Evolutionary conservation across 129 eudicot genomes (phyloP).

Genomic region (Tagetes patula): DNA sequence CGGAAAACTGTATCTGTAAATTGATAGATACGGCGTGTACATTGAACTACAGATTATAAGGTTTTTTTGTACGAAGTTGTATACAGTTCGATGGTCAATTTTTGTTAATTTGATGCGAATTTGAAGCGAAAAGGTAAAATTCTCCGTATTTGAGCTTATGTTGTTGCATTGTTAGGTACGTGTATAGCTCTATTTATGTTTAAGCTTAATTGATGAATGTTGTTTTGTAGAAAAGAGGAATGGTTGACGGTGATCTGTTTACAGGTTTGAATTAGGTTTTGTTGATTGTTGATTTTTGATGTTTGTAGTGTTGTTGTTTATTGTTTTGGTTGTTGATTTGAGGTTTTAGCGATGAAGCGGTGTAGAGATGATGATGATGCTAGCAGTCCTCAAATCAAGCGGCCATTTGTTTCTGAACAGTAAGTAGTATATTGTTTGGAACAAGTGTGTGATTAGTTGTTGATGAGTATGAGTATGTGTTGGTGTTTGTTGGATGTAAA

Average conservation of each 20-base stretch:
- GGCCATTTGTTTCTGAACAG: constrained; percentile 62
- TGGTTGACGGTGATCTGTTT: constrained; percentile 55
- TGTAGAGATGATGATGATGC: constrained; percentile 65
- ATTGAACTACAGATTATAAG: constrained; percentile 13
- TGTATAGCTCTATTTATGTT: constrained; percentile 24
- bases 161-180: constrained; percentile 27
- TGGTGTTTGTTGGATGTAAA: constrained; percentile 23
- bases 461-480: no score
- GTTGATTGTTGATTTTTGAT: constrained; percentile 23
- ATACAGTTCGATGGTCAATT: constrained; percentile 30
- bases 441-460: constrained; percentile 11
- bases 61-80: constrained; percentile 6
- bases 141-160: constrained; percentile 5
- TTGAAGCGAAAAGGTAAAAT: constrained; percentile 22
- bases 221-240: constrained; percentile 24
- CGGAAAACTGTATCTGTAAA: constrained; percentile 15
- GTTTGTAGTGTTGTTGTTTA: constrained; percentile 31
- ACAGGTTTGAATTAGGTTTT: constrained; percentile 39
- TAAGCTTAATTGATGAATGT: constrained; percentile 33
- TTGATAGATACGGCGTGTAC: constrained; percentile 18
- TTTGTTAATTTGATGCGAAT: constrained; percentile 23
- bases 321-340: constrained; percentile 19
- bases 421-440: constrained; percentile 28
- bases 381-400: constrained; percentile 57
- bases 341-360: constrained; percentile 44